Evolutionary conservation across 2,329 filamentous ascomycete genomes (phyloP), one percentile per base, ranked within the genome.

Genomic region (Ceratocystis huliohia): DNA sequence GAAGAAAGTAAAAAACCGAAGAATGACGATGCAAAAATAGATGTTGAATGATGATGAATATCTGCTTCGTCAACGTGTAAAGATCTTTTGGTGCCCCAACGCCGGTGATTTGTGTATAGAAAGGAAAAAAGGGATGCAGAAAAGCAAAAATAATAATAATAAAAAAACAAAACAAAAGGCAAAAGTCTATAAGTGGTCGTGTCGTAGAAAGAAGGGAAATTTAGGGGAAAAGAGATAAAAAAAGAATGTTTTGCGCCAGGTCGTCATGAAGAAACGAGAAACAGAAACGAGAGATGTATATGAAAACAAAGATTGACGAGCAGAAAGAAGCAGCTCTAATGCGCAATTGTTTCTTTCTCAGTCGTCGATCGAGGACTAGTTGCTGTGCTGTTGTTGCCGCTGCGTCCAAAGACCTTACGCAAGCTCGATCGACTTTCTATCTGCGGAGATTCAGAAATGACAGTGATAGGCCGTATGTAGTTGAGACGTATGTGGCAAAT

Each of bases 401-500:
- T 37, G 59, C 83, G 81, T 70, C 78, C 80, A 73, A 85, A 85
- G 30, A 86, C 82, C 67, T 81, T 83, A 71, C 83, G 84, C 69
- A 85, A 76, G 71, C 83, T 84, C 73, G 65, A 78, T 76, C 61
- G 79, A 78, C 33, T 72, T 72, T 25, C 48, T 65, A 44, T 73
- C 44, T 25, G 10, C 17, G 53, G 41, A 22, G 37, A 48, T n/a
- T 50, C 50, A 15, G 59, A 41, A 61, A 82, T 77, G 59, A 86
- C 78, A 70, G 84, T 82, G 69, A 83, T 79, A 68, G 81, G 83
- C 59, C 81, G 82, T 46, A 82, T 77, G 15, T 80, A 78, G 48
- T 82, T 80, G 37, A 84, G 88, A 70, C 86, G 86, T 76, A 97
- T 89, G 72, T 87, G 87, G 78, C 92, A 96, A 75, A 97, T 96